Base-by-base conservation (phyloP, 228 moss, liverwort and hornwort genomes). In the Sphagnum fallax region DNA sequence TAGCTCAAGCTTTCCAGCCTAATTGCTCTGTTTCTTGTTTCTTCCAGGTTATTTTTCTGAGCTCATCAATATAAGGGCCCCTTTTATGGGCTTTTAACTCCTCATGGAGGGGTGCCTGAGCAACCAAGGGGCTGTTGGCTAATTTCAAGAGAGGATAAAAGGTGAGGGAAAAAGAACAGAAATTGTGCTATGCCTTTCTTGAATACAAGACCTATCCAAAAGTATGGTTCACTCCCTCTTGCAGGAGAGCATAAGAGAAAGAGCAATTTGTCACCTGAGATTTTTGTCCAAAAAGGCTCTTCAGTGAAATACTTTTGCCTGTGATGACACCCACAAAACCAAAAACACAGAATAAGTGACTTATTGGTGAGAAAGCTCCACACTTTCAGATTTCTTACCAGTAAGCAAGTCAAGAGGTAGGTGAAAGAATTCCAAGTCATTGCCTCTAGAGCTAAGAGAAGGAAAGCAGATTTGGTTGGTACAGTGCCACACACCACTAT, bases 251-350 rank as follows among this genome's bases (percentile, higher is more conserved):
- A 47, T 9, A 47, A 53, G 10, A 11, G 60, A 58, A 47, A 68
- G 14, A 64, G 14, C 62, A 15, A 62, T 6, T 15, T 16, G 5
- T 32, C 57, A 65, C 72, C 72, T 66, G 66, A 49, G 65, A 53
- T 66, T 16, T 72, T 6, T 47, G 55, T 50, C 72, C 70, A 62
- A 61, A 75, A 8, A 65, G 76, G 62, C 72, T 66, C 52, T 69
- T 67, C 73, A 80, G 70, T 4, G 68, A 72, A 16, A 76, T 65
- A 14, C 73, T 70, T 53, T 75, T 73, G 52, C 64, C 80, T 76
- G 73, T 49, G 71, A 63, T 4, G 11, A 6, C 47, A 14, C 47
- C 6, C 51, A 32, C 61, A 47, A 58, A 16, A 47, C 10, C 6
- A 18, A 4, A 8, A 64, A 8, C 8, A 16, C 63, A 64, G 14